Evolutionary conservation across 2,329 filamentous ascomycete species (phyloP), one percentile per base, ranked within the genome.

Genomic region (Fusarium udum): DNA sequence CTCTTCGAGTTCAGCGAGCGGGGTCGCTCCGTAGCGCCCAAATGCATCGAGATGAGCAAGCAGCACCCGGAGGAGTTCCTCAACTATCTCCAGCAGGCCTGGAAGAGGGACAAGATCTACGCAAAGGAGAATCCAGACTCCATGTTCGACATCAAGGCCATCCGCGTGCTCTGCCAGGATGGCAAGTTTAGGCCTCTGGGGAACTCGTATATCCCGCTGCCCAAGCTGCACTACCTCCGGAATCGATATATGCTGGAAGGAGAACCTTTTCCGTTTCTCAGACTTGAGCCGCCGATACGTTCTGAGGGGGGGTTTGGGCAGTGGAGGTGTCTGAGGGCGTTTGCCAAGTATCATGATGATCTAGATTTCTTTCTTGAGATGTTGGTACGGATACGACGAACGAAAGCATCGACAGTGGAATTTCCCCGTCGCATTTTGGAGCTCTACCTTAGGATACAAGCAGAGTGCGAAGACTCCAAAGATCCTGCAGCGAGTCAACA

Each of bases 351-450:
- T 18, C 62, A 60, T 37, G 73, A 76, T 22, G 64, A 76, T 10
- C 36, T 77, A 14, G 64, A 76, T 40, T 77, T 77, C 24, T 77
- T 73, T 52, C 61, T 77, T n/a, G 75, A 76, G 32, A 74, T 77
- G 61, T 43, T 77, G 58, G 62, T 66, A 34, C 57, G 66, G 42
- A 40, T 76, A 53, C 66, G 66, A 43, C 52, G 69, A 24, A 55
- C 66, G 15, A 77, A 76, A 9, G 57, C 60, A n/a, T 39, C 46
- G 6, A 70, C 64, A 7, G 71, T 77, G 48, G 66, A 75, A 43
- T 77, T 74, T 55, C 75, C 75, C 0, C 75, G 68, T 24, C 69
- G 75, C n/a, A 64, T 77, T 22, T 10, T 77, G 66, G 75, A 77
- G 26, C 62, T 77, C 6, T 77, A 77, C 49, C 73, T 77, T 42